Conservation (phyloP, 495 filamentous ascomycete genomes). For the Neurospora tetrasperma region DNA sequence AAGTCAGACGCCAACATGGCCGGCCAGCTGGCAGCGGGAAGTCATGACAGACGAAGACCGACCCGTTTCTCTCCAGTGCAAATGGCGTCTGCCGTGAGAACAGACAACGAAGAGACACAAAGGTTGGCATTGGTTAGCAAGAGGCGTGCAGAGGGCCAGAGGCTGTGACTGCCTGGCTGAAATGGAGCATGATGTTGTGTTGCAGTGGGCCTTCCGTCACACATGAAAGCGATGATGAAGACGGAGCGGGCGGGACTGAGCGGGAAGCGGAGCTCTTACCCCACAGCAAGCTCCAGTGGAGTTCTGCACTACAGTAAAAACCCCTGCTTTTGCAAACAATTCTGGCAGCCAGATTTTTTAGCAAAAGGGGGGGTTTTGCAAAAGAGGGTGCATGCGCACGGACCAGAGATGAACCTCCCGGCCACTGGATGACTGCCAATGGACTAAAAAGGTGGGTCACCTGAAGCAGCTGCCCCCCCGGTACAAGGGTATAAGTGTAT, state of each 20-base stretch:
- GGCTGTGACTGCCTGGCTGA: neutral
- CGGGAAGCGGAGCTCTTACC: neutral
- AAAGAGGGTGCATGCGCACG: no score
- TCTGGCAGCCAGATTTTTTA: no score
- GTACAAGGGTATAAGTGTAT: no score
- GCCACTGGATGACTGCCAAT: no score
- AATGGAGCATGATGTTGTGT: neutral
- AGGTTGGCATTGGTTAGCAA: neutral
- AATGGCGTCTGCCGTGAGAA: slow-evolving; percentile 13
- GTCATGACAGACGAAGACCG: slow-evolving; percentile 8
- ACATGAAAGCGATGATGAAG: slow-evolving; percentile 1
- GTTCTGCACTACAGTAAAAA: neutral
- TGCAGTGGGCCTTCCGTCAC: slow-evolving; percentile 5
- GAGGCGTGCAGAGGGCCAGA: neutral
- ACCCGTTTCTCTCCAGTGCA: slow-evolving; percentile 20
- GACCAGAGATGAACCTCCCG: no score
- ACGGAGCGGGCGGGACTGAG: neutral
- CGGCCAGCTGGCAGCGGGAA: slow-evolving; percentile 3
- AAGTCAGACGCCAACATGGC: neutral
- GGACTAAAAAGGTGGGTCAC: no score
- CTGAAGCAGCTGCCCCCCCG: no score
- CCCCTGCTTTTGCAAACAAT: no score
- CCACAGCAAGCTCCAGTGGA: neutral
- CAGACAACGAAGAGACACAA: neutral
- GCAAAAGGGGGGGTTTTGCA: no score